These are phyloP conservation scores for Haberlea rhodopensis DNA, from an alignment of 257 asterid species.

Conservation along the genomic window DNA sequence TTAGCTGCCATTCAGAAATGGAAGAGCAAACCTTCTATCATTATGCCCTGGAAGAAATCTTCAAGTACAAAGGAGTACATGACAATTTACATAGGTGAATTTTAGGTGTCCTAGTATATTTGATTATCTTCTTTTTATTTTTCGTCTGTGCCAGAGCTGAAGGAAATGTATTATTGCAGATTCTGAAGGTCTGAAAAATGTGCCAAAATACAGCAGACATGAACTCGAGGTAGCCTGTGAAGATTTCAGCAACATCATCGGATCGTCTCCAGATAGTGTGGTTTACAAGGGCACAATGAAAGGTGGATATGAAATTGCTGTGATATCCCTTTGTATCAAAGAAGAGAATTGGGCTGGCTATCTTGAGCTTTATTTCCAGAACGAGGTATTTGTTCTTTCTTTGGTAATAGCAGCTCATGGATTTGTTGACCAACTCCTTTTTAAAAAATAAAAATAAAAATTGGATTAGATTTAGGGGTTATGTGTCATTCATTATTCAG, in stretches of 20 bases:
- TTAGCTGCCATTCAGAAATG: conserved; percentile 57
- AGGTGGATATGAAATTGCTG: conserved; percentile 90
- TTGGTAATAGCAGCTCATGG: not conserved
- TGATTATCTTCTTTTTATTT: not conserved
- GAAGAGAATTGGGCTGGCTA: conserved; percentile 88
- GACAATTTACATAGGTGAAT: conserved; percentile 62
- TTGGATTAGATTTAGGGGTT: conserved; percentile 16
- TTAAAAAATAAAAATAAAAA: too few species aligned
- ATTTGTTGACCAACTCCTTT: not conserved
- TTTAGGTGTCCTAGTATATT: conserved; percentile 23
- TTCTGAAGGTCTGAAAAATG: conserved; percentile 67
- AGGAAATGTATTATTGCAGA: conserved; percentile 38
- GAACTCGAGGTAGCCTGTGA: conserved; percentile 97
- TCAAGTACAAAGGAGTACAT: conserved; percentile 60
- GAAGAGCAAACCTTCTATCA: conserved; percentile 62
- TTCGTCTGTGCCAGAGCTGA: not conserved
- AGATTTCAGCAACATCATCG: conserved; percentile 97
- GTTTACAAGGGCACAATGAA: conserved; percentile 82
- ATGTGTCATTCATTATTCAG: conserved; percentile 32
- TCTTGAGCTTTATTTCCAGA: conserved; percentile 86
- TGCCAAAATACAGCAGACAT: conserved; percentile 61
- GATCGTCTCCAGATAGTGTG: conserved; percentile 72
- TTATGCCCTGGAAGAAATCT: conserved; percentile 90
- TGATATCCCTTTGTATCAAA: conserved; percentile 69
- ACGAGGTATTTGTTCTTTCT: conserved; percentile 47